Conservation (phyloP, 345 rosid genomes). For the Euphorbia pulcherrima region DNA sequence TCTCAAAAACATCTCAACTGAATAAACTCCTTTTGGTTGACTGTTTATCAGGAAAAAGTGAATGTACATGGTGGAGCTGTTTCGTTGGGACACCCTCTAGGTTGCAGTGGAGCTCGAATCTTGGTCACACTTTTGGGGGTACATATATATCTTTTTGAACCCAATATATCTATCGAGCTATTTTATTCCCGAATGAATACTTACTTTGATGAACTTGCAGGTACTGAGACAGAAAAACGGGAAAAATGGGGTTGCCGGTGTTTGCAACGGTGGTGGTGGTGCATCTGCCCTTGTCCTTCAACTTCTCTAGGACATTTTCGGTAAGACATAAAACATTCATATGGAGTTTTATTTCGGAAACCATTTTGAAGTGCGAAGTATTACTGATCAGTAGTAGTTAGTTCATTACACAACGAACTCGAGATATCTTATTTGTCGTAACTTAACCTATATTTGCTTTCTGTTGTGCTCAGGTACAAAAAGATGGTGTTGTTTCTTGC, state of each 20-base stretch:
- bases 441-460: too few species aligned
- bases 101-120: slow-evolving; percentile 99
- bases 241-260: slow-evolving; percentile 80
- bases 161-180: neutral
- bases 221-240: slow-evolving; percentile 72
- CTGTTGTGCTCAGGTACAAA: neutral
- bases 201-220: slow-evolving; percentile 33
- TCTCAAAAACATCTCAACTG: too few species aligned
- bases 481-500: too few species aligned
- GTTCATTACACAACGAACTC: too few species aligned
- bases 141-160: slow-evolving; percentile 18
- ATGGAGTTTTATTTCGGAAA: too few species aligned
- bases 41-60: slow-evolving; percentile 58
- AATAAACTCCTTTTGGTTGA: neutral
- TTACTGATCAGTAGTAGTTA: neutral
- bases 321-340: slow-evolving; percentile 10
- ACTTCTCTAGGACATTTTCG: slow-evolving; percentile 62
- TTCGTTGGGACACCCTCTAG: slow-evolving; percentile 92
- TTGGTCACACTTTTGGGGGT: slow-evolving; percentile 95
- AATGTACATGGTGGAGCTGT: slow-evolving; percentile 97
- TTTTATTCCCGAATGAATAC: too few species aligned
- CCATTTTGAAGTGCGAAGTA: too few species aligned
- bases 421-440: neutral
- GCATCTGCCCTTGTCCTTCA: slow-evolving; percentile 87
- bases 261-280: slow-evolving; percentile 99